Evolutionary conservation across 257 asterid genomes (phyloP), one percentile per base, ranked within the genome.

Genomic region (Ophiorrhiza pumila): DNA sequence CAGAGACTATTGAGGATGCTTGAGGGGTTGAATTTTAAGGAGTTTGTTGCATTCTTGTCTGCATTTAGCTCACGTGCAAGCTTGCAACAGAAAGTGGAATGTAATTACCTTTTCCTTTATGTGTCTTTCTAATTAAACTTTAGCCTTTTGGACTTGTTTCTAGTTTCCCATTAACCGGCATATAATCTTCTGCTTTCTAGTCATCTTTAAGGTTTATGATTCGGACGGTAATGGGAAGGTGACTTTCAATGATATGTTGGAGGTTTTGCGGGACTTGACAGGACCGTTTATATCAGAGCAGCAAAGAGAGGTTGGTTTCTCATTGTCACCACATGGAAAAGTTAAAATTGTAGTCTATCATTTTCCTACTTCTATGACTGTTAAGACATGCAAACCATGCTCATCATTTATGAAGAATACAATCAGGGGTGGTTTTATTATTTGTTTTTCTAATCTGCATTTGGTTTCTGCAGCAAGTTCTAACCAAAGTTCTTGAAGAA

Each of bases 1-100:
- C 83, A 92, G 98, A 90, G 96, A 83, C 79, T 90, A 79, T 84
- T 92, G 69, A 86, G 88, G 89, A 90, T 92, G 96, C 91, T 87
- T 58, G 96, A 88, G 77, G 97, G 98, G 5, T 82, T 92, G 83
- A 92, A 92, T 77, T 92, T 92, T 87, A 88, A 92, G 85, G 96
- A 90, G 73, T 92, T 92, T 50, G 96, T 92, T 53, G 87, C 93
- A 35, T 84, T 92, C 79, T 81, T 92, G 81, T 92, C 96, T 46
- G 91, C 98, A 70, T 90, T 88, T 82, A 92, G 95, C 79, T 80
- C 92, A 68, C 89, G 85, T 84, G 90, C 98, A 0, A 87, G 87
- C 15, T 60, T 72, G 70, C 85, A 82, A 9, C 97, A 92, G 84
- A 92, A 92, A 88, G 81, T 88, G 47, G 96, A 86, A 83, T 58